Percentiles rank a stretch among this genome's conserved stretches.
Evolutionary conservation across 2,329 filamentous ascomycete genomes (phyloP).

Genomic region (Sclerotinia borealis): DNA sequence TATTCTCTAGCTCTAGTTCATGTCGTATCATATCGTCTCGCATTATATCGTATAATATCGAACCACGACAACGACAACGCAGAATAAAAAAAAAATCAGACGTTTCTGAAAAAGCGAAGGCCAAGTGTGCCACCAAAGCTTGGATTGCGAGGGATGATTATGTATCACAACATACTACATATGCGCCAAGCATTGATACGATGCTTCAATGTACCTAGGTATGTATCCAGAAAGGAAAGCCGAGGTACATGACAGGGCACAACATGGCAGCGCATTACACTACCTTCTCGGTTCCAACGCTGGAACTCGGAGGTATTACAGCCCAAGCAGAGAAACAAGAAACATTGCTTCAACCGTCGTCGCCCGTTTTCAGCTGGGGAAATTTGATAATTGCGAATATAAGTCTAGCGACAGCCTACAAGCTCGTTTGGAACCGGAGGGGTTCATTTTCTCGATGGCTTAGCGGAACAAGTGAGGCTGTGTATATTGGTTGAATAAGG

Average conservation of each 20-base stretch:
- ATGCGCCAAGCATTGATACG: not conserved
- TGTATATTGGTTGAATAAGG: not conserved
- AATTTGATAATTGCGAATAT: not conserved
- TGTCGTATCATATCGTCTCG: too few species aligned
- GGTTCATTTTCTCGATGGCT: not conserved
- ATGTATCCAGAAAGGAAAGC: not conserved
- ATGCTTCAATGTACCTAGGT: not conserved
- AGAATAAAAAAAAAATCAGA: too few species aligned
- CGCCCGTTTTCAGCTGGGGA: not conserved
- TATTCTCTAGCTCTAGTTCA: too few species aligned
- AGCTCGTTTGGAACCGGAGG: not conserved
- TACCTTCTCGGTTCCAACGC: not conserved
- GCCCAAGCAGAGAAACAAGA: too few species aligned
- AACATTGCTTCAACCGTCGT: not conserved
- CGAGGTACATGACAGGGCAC: not conserved
- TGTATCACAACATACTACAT: not conserved
- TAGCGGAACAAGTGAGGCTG: not conserved
- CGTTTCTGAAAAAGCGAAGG: not conserved
- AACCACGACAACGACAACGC: not conserved
- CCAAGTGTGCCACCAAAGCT: not conserved
- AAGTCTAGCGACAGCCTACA: not conserved
- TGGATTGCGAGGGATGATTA: not conserved
- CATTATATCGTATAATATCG: too few species aligned
- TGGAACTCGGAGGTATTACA: not conserved
- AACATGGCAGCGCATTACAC: not conserved